These are phyloP conservation scores for Whalleya microplaca DNA, from an alignment of 2,329 filamentous ascomycete species.

Conservation along the genomic window DNA sequence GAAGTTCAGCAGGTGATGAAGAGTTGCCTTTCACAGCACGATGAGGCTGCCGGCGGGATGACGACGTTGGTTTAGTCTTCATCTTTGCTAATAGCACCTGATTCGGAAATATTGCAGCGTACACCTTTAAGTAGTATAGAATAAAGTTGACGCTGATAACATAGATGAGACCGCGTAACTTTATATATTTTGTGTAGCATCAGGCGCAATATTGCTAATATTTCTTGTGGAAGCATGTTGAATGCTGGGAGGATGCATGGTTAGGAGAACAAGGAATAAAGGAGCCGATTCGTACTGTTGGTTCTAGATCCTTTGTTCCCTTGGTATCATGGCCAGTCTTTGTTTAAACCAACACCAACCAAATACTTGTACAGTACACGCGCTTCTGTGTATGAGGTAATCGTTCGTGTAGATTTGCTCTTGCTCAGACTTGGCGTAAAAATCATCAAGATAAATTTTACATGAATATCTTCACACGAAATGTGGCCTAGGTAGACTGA, in stretches of 20 bases:
- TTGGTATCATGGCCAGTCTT: not conserved
- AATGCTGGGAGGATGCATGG: not conserved
- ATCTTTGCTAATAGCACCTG: not conserved
- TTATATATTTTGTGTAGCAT: not conserved
- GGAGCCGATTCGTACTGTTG: not conserved
- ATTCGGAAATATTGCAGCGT: not conserved
- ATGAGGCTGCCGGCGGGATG: constrained; percentile 7
- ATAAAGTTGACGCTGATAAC: not conserved
- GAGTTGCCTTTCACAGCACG: constrained; percentile 4
- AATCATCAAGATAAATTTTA: no score
- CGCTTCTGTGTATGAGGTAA: no score
- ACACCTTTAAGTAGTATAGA: not conserved
- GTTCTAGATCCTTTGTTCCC: not conserved
- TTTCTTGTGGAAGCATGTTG: not conserved
- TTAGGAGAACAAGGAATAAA: not conserved
- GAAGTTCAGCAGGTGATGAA: not conserved
- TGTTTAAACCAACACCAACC: not conserved
- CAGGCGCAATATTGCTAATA: not conserved
- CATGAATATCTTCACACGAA: no score
- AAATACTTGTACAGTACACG: not conserved
- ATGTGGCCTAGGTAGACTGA: no score
- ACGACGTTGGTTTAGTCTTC: not conserved
- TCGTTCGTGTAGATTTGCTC: no score
- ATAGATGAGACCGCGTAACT: not conserved
- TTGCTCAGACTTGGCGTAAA: no score